A percentile compares a stretch with the other conserved stretches of the same genome.
phyloP scores from a whole-genome alignment of 495 filamentous ascomycete genomes.

The Tuber microsphaerosporum region DNA sequence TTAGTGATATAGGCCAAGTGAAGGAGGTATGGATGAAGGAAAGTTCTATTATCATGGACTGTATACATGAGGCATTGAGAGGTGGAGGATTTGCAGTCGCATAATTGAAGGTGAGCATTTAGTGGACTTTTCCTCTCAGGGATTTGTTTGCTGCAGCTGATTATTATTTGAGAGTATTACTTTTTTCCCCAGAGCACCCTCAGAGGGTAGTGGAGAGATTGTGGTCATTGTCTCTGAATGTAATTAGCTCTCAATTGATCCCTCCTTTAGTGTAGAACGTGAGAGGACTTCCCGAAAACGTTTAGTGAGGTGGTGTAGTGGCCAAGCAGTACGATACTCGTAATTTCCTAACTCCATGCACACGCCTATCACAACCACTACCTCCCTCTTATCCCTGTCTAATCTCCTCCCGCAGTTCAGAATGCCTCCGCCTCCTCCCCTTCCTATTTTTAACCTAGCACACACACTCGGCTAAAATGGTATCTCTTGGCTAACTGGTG shows the following conservation, averaged over 20 bases:
- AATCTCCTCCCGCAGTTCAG: no score
- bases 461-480: no score
- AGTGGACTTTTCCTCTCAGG: not conserved
- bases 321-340: not conserved
- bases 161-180: no score
- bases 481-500: no score
- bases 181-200: no score
- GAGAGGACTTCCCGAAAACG: not conserved
- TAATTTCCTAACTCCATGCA: not conserved
- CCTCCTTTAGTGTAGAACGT: not conserved
- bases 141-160: not conserved
- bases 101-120: not conserved
- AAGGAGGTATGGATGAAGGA: slow-evolving; percentile 22
- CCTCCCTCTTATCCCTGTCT: no score
- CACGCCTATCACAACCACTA: no score
- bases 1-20: slow-evolving; percentile 7
- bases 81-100: slow-evolving; percentile 8
- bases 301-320: no score
- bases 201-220: not conserved
- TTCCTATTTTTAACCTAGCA: no score
- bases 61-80: slow-evolving; percentile 14
- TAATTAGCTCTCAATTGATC: not conserved
- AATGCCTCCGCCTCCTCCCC: no score
- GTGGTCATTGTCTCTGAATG: not conserved
- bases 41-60: slow-evolving; percentile 8